Percentiles rank a stretch among this genome's conserved stretches.
Evolutionary conservation across 2,329 filamentous ascomycete genomes (phyloP).

Genomic region (Fusarium azukiicola): DNA sequence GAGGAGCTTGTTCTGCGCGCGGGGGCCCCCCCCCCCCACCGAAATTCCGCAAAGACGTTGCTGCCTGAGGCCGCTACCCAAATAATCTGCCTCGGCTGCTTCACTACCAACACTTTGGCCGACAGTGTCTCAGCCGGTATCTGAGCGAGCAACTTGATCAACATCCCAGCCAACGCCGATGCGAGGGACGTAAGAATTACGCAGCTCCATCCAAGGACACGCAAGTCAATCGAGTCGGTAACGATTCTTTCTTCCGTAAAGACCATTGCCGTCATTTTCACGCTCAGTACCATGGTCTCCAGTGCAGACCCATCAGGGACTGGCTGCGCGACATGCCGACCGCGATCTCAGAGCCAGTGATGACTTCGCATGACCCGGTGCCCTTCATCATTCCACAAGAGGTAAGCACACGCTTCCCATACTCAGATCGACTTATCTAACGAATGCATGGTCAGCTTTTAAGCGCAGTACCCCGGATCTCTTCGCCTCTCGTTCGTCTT

Average conservation of each 20-base stretch:
- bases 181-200: too few species aligned
- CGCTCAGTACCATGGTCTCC: background rate
- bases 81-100: too few species aligned
- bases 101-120: too few species aligned
- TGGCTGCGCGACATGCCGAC: constrained; percentile 15
- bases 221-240: background rate
- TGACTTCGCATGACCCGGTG: constrained; percentile 7
- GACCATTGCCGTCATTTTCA: background rate
- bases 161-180: too few species aligned
- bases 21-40: too few species aligned
- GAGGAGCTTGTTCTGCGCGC: too few species aligned
- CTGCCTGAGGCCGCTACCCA: too few species aligned
- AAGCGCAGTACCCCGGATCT: constrained; percentile 13
- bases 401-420: constrained; percentile 18
- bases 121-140: too few species aligned
- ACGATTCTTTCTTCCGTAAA: background rate
- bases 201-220: too few species aligned
- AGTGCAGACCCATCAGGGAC: background rate
- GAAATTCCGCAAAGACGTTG: too few species aligned
- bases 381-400: constrained; percentile 28
- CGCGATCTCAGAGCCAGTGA: constrained; percentile 19
- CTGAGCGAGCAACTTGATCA: too few species aligned
- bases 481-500: constrained; percentile 30
- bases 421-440: constrained; percentile 18
- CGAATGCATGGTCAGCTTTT: constrained; percentile 23